These are phyloP conservation scores for Aspergillus brunneoviolaceus DNA, from an alignment of 2,329 filamentous ascomycete species.

Conservation along the genomic window DNA sequence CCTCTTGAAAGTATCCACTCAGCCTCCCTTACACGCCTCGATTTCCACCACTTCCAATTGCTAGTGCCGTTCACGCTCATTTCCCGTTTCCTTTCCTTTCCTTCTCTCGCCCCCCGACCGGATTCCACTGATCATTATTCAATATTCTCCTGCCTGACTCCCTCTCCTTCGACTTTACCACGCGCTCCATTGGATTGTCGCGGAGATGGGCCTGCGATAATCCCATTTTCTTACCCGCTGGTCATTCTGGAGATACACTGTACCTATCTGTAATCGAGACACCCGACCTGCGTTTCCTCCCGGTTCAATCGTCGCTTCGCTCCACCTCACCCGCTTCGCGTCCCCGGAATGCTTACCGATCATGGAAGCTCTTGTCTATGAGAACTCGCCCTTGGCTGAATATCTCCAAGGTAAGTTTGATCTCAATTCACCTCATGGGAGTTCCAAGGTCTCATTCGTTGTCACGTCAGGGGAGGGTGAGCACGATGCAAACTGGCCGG, in stretches of 20 bases:
- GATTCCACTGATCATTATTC: not conserved
- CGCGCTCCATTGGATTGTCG: constrained; percentile 8
- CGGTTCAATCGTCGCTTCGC: not conserved
- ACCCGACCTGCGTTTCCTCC: constrained; percentile 8
- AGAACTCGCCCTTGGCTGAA: constrained; percentile 82
- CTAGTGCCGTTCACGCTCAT: not conserved
- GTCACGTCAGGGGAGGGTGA: constrained; percentile 46
- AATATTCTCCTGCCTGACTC: not conserved
- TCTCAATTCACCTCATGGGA: not conserved
- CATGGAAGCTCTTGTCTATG: constrained; percentile 87
- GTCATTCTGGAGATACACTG: not conserved
- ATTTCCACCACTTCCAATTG: not conserved
- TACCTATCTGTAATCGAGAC: not conserved
- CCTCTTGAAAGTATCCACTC: constrained; percentile 4
- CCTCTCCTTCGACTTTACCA: constrained; percentile 4
- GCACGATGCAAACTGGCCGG: constrained; percentile 41
- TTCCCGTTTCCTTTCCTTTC: not conserved
- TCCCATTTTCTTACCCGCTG: constrained; percentile 1
- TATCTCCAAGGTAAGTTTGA: constrained; percentile 75
- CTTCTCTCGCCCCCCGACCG: not conserved
- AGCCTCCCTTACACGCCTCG: constrained; percentile 10
- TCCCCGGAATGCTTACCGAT: constrained; percentile 35
- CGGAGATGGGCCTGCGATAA: constrained; percentile 20
- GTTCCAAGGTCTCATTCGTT: constrained; percentile 12
- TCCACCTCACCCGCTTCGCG: constrained; percentile 6